A percentile compares a stretch with the other conserved stretches of the same genome.
phyloP scores from a whole-genome alignment of 768 basidiomycete species.

The Leccinum rimulosum region DNA sequence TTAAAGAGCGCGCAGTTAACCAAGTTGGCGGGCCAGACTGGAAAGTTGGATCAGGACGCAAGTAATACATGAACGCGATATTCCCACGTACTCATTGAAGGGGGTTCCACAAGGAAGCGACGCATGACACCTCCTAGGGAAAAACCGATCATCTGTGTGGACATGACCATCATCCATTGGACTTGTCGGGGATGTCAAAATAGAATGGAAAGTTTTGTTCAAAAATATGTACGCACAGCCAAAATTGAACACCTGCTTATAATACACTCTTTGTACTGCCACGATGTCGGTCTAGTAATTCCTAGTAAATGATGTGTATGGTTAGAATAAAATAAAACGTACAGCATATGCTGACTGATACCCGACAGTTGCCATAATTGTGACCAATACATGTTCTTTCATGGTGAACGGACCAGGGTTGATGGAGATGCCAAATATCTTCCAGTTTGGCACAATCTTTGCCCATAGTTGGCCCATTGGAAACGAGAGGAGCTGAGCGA shows the following conservation, averaged over 20 bases:
- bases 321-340: conserved; percentile 1
- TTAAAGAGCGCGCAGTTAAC: conserved; percentile 75
- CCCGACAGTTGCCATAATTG: conserved; percentile 60
- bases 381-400: conserved; percentile 72
- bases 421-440: conserved; percentile 54
- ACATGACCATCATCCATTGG: conserved; percentile 64
- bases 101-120: conserved; percentile 62
- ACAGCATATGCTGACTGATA: conserved; percentile 25
- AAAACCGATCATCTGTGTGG: conserved; percentile 69
- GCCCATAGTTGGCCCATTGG: conserved; percentile 69
- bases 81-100: conserved; percentile 54
- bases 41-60: conserved; percentile 21
- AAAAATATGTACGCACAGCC: conserved; percentile 30
- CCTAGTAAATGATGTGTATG: neutral
- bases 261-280: conserved; percentile 70
- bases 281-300: conserved; percentile 57
- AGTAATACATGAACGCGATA: neutral
- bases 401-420: conserved; percentile 81
- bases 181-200: conserved; percentile 29
- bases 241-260: conserved; percentile 57
- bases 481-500: conserved; percentile 72
- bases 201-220: neutral
- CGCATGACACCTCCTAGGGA: conserved; percentile 58
- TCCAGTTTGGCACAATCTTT: conserved; percentile 45
- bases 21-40: conserved; percentile 73